A percentile compares a stretch with the other conserved stretches of the same genome.
Conservation (phyloP, 2,329 filamentous ascomycete species). For the Penicillium rolfsii region DNA sequence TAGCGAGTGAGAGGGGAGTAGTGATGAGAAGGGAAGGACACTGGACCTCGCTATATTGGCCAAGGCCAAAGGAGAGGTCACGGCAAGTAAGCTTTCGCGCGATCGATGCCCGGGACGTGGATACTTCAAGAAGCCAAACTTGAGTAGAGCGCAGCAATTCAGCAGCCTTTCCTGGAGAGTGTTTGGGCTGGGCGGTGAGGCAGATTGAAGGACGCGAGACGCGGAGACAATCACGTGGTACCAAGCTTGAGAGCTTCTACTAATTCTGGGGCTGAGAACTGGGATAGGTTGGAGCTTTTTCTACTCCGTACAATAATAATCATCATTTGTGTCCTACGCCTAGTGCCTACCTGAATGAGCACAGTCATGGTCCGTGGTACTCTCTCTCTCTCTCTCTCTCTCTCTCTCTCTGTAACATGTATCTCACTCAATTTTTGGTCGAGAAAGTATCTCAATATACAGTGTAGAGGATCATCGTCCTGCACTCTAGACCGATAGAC, state of each 20-base stretch:
- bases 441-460: too few relatives aligned
- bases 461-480: too few relatives aligned
- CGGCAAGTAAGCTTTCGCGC: background rate
- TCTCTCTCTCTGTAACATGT: too few relatives aligned
- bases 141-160: background rate
- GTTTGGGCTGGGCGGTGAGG: constrained; percentile 2
- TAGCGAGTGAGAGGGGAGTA: background rate
- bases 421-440: too few relatives aligned
- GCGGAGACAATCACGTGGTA: background rate
- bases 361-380: too few relatives aligned
- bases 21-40: background rate
- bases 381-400: too few relatives aligned
- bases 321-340: too few relatives aligned
- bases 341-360: too few relatives aligned
- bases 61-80: constrained; percentile 6
- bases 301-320: too few relatives aligned
- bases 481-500: too few relatives aligned
- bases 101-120: background rate
- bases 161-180: background rate
- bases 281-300: too few relatives aligned
- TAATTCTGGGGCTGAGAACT: too few relatives aligned
- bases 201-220: background rate
- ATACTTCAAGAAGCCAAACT: background rate
- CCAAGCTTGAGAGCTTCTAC: background rate
- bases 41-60: constrained; percentile 12